These are phyloP conservation scores for Hibiscus mutabilis DNA, from an alignment of 345 rosid species.

Conservation along the genomic window DNA sequence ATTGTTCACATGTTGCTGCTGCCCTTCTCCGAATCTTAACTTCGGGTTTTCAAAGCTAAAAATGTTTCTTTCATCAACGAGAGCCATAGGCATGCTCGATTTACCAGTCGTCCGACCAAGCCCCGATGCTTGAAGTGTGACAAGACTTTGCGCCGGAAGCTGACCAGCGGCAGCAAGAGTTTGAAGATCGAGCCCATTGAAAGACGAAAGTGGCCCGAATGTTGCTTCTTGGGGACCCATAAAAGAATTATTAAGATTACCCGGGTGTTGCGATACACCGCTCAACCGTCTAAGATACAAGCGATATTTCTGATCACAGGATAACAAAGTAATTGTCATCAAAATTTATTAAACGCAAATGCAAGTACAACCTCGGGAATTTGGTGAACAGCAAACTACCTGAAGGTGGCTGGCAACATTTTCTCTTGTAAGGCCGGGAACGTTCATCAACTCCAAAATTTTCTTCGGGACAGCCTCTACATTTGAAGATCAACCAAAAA, in stretches of 20 bases:
- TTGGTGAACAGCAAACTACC: conserved; percentile 34
- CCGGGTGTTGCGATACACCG: conserved; percentile 71
- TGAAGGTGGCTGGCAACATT: conserved; percentile 92
- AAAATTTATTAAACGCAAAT: neutral
- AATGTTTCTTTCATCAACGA: conserved; percentile 69
- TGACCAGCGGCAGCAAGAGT: conserved; percentile 62
- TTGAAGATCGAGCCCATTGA: conserved; percentile 70
- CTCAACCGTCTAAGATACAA: conserved; percentile 88
- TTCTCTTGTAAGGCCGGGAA: conserved; percentile 80
- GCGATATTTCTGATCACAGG: conserved; percentile 70
- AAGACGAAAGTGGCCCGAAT: conserved; percentile 51
- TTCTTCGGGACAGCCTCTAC: conserved; percentile 95
- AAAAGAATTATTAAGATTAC: conserved; percentile 44
- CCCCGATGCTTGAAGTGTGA: conserved; percentile 77
- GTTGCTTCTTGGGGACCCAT: conserved; percentile 55
- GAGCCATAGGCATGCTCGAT: conserved; percentile 47
- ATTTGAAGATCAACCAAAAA: conserved; percentile 5
- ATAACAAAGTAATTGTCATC: neutral
- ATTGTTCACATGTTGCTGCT: conserved; percentile 37
- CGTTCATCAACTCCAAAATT: conserved; percentile 90
- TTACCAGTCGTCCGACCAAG: conserved; percentile 53
- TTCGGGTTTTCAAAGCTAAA: conserved; percentile 74
- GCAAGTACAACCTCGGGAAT: neutral
- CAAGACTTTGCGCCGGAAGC: conserved; percentile 75
- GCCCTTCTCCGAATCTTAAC: conserved; percentile 60